phyloP scores from a whole-genome alignment of 257 asterid species.

The Gentiana macrophylla region DNA sequence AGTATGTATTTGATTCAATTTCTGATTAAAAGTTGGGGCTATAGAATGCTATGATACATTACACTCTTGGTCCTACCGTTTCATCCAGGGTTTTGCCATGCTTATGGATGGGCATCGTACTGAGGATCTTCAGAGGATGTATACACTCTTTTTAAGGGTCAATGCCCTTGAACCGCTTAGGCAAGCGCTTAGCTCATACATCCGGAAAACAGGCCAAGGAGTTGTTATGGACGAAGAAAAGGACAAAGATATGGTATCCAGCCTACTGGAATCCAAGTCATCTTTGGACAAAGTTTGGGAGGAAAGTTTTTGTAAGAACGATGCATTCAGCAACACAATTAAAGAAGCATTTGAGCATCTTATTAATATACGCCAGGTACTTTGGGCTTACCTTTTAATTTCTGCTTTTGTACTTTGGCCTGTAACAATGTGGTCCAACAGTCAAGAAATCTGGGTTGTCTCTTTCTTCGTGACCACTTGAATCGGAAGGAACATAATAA shows the following conservation, averaged over 20 bases:
- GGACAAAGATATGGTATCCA: conserved; percentile 93
- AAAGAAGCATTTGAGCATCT: conserved; percentile 97
- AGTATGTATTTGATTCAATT: conserved; percentile 27
- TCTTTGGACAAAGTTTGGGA: conserved; percentile 89
- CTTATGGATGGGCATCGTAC: conserved; percentile 88
- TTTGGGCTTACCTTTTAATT: neutral
- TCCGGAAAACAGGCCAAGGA: conserved; percentile 80
- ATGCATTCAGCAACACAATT: conserved; percentile 80
- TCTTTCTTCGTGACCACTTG: neutral
- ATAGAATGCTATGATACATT: conserved; percentile 7
- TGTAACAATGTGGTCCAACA: neutral
- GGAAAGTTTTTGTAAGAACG: conserved; percentile 78
- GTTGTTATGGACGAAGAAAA: conserved; percentile 94
- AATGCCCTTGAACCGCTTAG: conserved; percentile 72
- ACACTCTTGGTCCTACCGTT: conserved; percentile 8
- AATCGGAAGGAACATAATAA: neutral
- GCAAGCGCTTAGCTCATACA: conserved; percentile 74
- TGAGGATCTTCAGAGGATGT: conserved; percentile 89
- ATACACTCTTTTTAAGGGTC: conserved; percentile 60
- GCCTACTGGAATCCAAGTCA: conserved; percentile 76
- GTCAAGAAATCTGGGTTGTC: neutral
- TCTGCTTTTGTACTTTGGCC: neutral
- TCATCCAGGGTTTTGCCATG: conserved; percentile 66
- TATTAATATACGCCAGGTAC: conserved; percentile 93
- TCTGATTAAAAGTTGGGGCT: neutral